Percentiles rank a stretch among this genome's conserved stretches.
Evolutionary conservation across 163 green algal species (phyloP).

Genomic region (Chlorella variabilis): DNA sequence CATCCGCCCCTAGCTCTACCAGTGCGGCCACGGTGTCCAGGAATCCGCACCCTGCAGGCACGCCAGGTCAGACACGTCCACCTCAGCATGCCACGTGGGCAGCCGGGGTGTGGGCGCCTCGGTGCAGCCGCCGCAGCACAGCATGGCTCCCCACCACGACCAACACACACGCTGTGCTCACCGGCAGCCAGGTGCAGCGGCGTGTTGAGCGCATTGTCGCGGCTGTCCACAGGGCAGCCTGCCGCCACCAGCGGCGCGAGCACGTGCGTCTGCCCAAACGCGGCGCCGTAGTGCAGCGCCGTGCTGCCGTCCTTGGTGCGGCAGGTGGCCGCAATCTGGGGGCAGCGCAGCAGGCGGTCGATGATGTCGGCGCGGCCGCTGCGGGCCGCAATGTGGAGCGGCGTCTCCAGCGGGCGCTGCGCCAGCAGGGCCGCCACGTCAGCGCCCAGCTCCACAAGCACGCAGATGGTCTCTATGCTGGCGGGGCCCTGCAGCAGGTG

Average conservation of each 20-base stretch:
- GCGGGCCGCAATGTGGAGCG: constrained; percentile 65
- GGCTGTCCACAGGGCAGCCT: constrained; percentile 53
- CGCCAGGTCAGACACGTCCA: too few relatives aligned
- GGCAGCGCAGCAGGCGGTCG: constrained; percentile 11
- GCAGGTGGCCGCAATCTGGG: constrained; percentile 23
- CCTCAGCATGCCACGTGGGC: too few relatives aligned
- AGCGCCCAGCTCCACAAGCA: constrained; percentile 62
- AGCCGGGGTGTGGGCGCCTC: too few relatives aligned
- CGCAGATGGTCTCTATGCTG: constrained; percentile 63
- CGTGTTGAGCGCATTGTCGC: constrained; percentile 69
- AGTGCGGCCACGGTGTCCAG: constrained; percentile 63
- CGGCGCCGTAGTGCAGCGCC: constrained; percentile 67
- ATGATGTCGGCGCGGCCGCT: constrained; percentile 56
- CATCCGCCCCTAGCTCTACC: constrained; percentile 58
- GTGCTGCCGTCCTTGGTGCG: constrained; percentile 62
- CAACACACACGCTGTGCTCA: background rate
- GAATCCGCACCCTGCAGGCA: constrained; percentile 62
- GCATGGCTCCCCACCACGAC: background rate
- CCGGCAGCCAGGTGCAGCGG: constrained; percentile 66
- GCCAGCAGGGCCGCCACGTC: constrained; percentile 45
- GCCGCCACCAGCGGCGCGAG: constrained; percentile 56
- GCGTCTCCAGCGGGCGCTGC: constrained; percentile 54
- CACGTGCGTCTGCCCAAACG: constrained; percentile 68
- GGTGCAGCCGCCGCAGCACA: too few relatives aligned
- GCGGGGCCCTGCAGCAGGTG: constrained; percentile 53